Evolutionary conservation across 139 green algal genomes (phyloP), one percentile per base, ranked within the genome.

Genomic region (Pseudopediastrum boryanum): DNA sequence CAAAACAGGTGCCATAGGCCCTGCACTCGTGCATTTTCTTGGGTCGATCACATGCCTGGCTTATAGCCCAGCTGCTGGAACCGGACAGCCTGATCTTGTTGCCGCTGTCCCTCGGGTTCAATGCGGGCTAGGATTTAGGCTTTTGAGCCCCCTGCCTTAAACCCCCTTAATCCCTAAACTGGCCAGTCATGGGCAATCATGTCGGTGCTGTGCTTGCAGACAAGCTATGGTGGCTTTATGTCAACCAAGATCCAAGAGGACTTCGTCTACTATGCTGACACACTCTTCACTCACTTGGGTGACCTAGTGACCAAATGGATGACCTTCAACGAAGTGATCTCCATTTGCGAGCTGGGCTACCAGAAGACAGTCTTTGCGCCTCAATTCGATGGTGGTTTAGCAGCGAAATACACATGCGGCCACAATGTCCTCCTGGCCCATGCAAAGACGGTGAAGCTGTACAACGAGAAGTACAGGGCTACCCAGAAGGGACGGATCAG

Each of bases 381-480:
- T 9, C 19, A n/a, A n/a, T n/a, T n/a, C 61, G 44, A 48, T 31
- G 61, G 10, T 35, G 61, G 61, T 19, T 4, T 12, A 21, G 10
- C 61, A 16, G 61, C 33, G 7, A 16, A 70, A 35, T 43, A 70
- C 61, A 70, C 42, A 35, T 70, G 61, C 43, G 73, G 8, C 21
- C 84, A 87, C 74, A 69, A 84, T 52, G 39, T 87, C 42, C 73
- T 88, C 56, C 62, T 74, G 27, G 80, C 84, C 4, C 84, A 88
- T 48, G 81, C 81, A 16, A 48, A 35, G n/a, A 79, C 81, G 2
- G 73, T 62, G 3, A 25, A 38, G 4, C 23, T 81, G 31, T 88
- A 87, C 58, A 23, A n/a, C 61, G 61, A 42, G 61, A 70, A 70
- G 33, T 70, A 19, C 19, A 19, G n/a, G n/a, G 46, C 8, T 5